Percentiles rank a stretch among this genome's conserved stretches.
These are phyloP conservation scores for Pythium dissimile DNA, from an alignment of 352 stramenopile species.

Conservation along the genomic window DNA sequence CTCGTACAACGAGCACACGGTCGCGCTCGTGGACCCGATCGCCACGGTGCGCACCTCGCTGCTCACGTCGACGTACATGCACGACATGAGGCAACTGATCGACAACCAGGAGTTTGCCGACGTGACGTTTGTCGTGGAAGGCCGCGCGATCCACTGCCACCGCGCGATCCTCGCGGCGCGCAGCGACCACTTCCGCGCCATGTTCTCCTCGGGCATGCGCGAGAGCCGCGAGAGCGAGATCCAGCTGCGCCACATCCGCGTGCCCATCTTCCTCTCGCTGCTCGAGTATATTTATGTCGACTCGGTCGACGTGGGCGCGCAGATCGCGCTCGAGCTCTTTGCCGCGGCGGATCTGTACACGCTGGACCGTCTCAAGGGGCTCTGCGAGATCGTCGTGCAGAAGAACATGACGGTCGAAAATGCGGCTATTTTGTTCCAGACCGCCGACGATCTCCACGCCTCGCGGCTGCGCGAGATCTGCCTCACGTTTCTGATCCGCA, in stretches of 20 bases:
- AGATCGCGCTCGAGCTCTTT: constrained; percentile 94
- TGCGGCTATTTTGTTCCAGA: constrained; percentile 78
- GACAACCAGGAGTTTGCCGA: constrained; percentile 89
- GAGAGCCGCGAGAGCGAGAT: constrained; percentile 87
- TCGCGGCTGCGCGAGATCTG: constrained; percentile 86
- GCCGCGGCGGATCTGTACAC: constrained; percentile 94
- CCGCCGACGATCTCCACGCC: constrained; percentile 82
- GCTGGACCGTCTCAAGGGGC: constrained; percentile 90
- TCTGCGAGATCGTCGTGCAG: constrained; percentile 89
- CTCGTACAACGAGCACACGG: constrained; percentile 98
- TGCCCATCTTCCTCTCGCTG: constrained; percentile 92
- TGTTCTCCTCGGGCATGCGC: constrained; percentile 95
- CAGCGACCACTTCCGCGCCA: constrained; percentile 93
- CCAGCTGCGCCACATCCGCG: constrained; percentile 83
- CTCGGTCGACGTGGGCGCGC: constrained; percentile 86
- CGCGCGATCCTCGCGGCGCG: constrained; percentile 91
- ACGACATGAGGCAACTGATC: constrained; percentile 92
- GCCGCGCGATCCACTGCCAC: constrained; percentile 78
- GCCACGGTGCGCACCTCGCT: constrained; percentile 72
- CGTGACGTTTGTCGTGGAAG: constrained; percentile 87
- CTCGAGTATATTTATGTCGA: constrained; percentile 98
- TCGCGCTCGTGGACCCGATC: constrained; percentile 87
- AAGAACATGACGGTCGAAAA: constrained; percentile 89
- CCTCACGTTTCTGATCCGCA: constrained; percentile 84
- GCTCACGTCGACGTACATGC: constrained; percentile 80